Conservation (phyloP, 805 yeast species). For the Cyberlindnera misumaiensis region DNA sequence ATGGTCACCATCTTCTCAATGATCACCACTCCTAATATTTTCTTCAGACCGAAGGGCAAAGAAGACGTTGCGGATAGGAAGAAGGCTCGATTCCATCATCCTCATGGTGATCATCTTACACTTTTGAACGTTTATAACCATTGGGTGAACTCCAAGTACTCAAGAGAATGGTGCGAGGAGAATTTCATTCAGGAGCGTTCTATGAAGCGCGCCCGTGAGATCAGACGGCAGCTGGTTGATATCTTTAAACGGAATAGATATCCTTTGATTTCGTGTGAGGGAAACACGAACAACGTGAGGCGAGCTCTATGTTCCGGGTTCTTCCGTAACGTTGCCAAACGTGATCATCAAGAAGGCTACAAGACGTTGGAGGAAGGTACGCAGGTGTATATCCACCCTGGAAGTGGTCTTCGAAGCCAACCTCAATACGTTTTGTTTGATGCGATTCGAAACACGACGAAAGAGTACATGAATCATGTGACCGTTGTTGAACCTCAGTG, state of each 20-base stretch:
- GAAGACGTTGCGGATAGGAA: conserved; percentile 70
- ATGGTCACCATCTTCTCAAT: conserved; percentile 79
- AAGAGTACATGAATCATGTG: conserved; percentile 88
- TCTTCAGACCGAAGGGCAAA: conserved; percentile 75
- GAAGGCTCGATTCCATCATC: conserved; percentile 66
- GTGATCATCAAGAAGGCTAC: conserved; percentile 67
- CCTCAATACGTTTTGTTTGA: conserved; percentile 82
- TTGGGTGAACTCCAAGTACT: conserved; percentile 59
- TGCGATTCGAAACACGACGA: conserved; percentile 71
- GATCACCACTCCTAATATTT: conserved; percentile 81
- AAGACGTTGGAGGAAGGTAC: conserved; percentile 67
- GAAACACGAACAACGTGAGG: conserved; percentile 50
- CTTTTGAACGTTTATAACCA: conserved; percentile 69
- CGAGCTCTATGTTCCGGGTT: conserved; percentile 62
- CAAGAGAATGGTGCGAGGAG: conserved; percentile 70
- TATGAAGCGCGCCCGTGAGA: conserved; percentile 71
- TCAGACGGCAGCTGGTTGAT: conserved; percentile 58
- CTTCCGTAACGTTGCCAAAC: conserved; percentile 58
- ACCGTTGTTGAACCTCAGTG: conserved; percentile 78
- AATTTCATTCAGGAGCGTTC: conserved; percentile 78
- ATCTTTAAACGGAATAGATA: conserved; percentile 47
- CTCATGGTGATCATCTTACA: conserved; percentile 80
- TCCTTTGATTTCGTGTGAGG: conserved; percentile 43
- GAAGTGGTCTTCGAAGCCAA: conserved; percentile 59
- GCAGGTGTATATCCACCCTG: conserved; percentile 81